A percentile compares a stretch with the other conserved stretches of the same genome.
These are phyloP conservation scores for Paramecium sexaurelia DNA, from an alignment of 73 alveolate species.

Conservation along the genomic window DNA sequence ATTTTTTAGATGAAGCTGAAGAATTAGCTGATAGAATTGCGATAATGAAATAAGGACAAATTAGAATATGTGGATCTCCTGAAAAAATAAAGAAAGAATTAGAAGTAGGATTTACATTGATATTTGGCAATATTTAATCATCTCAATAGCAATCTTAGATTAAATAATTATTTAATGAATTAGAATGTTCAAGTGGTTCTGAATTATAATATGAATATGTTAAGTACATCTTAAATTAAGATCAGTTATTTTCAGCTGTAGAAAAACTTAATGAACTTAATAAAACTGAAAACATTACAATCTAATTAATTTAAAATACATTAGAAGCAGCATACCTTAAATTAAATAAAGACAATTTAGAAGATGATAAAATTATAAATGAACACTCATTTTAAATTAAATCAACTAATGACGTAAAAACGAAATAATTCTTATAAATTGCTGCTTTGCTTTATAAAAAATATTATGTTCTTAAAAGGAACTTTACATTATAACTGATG, in stretches of 20 bases:
- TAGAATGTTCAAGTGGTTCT: slow-evolving; percentile 10
- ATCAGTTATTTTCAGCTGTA: neutral
- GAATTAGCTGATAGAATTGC: slow-evolving; percentile 86
- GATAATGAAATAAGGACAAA: slow-evolving; percentile 79
- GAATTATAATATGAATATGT: neutral
- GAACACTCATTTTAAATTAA: neutral
- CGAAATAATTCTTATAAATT: neutral
- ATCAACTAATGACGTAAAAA: neutral
- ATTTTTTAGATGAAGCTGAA: slow-evolving; percentile 92
- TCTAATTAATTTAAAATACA: neutral
- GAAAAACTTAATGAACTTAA: neutral
- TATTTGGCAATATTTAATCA: neutral
- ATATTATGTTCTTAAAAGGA: neutral
- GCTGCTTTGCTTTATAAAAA: neutral
- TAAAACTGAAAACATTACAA: neutral
- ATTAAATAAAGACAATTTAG: slow-evolving; percentile 15
- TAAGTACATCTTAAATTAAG: neutral
- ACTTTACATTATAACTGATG: neutral
- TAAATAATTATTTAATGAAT: neutral
- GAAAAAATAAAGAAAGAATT: slow-evolving; percentile 74
- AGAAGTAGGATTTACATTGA: slow-evolving; percentile 77
- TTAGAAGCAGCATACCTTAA: slow-evolving; percentile 47
- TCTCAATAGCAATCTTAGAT: neutral
- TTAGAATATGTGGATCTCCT: slow-evolving; percentile 75
- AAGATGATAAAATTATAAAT: neutral